Evolutionary conservation across 2,329 filamentous ascomycete species (phyloP), one percentile per base, ranked within the genome.

Genomic region (Apiospora sp.): DNA sequence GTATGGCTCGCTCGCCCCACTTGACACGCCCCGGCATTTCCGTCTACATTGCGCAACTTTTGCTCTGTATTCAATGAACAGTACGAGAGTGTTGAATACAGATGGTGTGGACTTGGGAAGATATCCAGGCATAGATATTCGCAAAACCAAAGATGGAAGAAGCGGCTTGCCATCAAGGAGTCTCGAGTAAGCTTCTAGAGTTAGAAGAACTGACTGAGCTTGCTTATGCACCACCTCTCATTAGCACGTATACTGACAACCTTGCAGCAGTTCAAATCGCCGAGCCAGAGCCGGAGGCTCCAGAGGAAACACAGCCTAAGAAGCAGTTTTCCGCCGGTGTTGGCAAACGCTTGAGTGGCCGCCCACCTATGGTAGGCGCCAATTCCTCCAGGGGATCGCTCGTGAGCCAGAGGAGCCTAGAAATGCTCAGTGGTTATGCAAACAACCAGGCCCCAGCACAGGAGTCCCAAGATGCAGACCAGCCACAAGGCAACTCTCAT

Each of bases 211-310:
- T 13, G 58, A n/a, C 58, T 41, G 34, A 22, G 12, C 58, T 22
- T 37, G 58, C 22, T 64, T 64, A 19, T 22, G 19, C 58, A n/a
- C 34, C 34, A n/a, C 34, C 19, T 64, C 34, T 12, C 30, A 27
- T 34, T 34, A 41, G 22, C 58, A 64, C 22, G 12, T 64, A 22
- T 64, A 41, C 77, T 79, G 51, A 80, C 75, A 72, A 49, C 41
- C 68, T 67, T 46, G 61, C 72, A 87, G 88, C 88, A 72, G 89
- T 91, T 71, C 88, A 90, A 77, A 91, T 91, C 73, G 86, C 88
- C 67, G 88, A 90, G 76, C 75, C 78, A 46, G 76, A 81, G 14
- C 75, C 78, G 43, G 76, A 81, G 16, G 74, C 54, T 58, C 75
- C 78, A 16, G 84, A 86, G 51, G 84, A 86, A 46, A 74, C 75